phyloP scores from a whole-genome alignment of 164 flowering plant species.

The Vitis amurensis region DNA sequence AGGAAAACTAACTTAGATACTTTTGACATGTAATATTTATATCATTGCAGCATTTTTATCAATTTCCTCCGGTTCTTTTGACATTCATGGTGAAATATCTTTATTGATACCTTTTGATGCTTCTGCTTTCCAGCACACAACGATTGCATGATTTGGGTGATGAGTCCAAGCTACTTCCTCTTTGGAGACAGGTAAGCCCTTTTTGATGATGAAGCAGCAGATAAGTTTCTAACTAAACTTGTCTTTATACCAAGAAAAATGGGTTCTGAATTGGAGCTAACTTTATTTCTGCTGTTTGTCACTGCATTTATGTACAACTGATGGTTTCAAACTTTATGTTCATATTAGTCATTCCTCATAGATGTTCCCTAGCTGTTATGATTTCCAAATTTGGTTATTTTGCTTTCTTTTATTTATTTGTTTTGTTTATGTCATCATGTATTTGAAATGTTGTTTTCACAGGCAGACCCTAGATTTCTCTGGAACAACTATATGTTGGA shows the following conservation, averaged over 20 bases:
- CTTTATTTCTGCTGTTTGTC: background rate
- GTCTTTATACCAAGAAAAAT: background rate
- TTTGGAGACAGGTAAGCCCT: conserved; percentile 92
- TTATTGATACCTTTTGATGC: background rate
- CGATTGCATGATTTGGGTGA: conserved; percentile 76
- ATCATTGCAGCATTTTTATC: too few relatives aligned
- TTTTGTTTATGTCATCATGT: background rate
- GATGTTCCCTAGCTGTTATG: background rate
- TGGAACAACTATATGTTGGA: conserved; percentile 98
- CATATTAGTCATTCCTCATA: background rate
- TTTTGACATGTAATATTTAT: too few relatives aligned
- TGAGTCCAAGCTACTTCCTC: conserved; percentile 88
- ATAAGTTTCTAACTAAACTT: background rate
- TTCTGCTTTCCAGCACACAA: conserved; percentile 60
- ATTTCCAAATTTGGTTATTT: too few relatives aligned
- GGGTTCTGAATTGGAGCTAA: background rate
- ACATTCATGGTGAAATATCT: background rate
- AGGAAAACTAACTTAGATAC: too few relatives aligned
- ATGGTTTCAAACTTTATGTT: background rate
- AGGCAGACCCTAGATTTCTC: conserved; percentile 95
- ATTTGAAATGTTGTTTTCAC: conserved; percentile 24
- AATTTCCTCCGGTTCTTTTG: too few relatives aligned
- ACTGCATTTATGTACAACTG: background rate
- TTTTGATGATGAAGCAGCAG: conserved; percentile 9
- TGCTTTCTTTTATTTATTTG: background rate